These are phyloP conservation scores for Paramecium sexaurelia DNA, from an alignment of 73 alveolate species.

Conservation along the genomic window DNA sequence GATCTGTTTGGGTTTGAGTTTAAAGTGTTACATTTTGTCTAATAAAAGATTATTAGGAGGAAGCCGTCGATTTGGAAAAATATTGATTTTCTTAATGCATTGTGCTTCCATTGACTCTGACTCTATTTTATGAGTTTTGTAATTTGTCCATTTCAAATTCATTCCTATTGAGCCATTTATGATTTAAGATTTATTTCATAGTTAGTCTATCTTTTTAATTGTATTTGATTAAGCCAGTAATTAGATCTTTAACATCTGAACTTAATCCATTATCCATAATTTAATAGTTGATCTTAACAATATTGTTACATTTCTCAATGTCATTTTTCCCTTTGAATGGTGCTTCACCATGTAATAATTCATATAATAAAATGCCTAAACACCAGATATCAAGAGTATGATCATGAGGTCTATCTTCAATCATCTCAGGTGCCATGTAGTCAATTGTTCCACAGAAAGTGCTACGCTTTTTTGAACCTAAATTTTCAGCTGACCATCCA, in stretches of 20 bases:
- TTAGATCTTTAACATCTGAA: slow-evolving; percentile 81
- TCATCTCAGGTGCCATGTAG: slow-evolving; percentile 94
- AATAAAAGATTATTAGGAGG: not conserved
- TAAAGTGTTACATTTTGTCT: not conserved
- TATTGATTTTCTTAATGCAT: not conserved
- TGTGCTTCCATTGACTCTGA: not conserved
- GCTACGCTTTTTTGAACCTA: slow-evolving; percentile 68
- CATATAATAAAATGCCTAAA: slow-evolving; percentile 92
- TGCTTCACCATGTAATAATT: slow-evolving; percentile 89
- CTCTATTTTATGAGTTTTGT: not conserved
- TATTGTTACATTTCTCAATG: slow-evolving; percentile 72
- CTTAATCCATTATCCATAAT: slow-evolving; percentile 74
- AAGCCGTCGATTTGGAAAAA: slow-evolving; percentile 30
- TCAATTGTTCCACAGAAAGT: slow-evolving; percentile 88
- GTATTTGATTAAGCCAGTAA: slow-evolving; percentile 75
- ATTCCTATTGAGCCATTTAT: slow-evolving; percentile 86
- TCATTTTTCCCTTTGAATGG: slow-evolving; percentile 77
- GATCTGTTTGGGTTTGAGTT: not conserved
- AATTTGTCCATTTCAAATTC: not conserved
- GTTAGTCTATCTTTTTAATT: slow-evolving; percentile 86
- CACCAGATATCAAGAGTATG: slow-evolving; percentile 94
- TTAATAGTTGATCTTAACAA: slow-evolving; percentile 70
- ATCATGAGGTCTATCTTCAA: slow-evolving; percentile 82
- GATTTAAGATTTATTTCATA: slow-evolving; percentile 84
- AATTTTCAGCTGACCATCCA: slow-evolving; percentile 86